These are phyloP conservation scores for Hypholoma fasciculare DNA, from an alignment of 768 basidiomycete species.

Conservation along the genomic window DNA sequence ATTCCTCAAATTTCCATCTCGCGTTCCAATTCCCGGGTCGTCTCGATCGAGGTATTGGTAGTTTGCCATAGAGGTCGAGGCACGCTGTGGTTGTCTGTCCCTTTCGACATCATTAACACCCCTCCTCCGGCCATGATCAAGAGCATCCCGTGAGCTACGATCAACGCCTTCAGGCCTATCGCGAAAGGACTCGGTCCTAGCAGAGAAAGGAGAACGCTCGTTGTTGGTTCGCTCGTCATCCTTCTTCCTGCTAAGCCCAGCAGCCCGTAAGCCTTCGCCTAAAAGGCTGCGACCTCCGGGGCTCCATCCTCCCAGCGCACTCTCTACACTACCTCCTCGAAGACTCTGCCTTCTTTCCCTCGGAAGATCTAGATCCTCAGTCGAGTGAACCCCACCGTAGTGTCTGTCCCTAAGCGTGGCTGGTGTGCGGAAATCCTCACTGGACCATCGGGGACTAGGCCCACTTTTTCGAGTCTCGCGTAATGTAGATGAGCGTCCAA, in stretches of 20 bases:
- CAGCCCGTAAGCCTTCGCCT: slow-evolving; percentile 69
- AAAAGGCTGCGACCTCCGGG: slow-evolving; percentile 53
- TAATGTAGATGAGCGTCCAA: slow-evolving; percentile 28
- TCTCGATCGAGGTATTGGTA: slow-evolving; percentile 35
- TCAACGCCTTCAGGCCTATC: slow-evolving; percentile 27
- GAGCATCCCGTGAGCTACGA: slow-evolving; percentile 35
- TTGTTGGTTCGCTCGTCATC: slow-evolving; percentile 17
- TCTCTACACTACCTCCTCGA: slow-evolving; percentile 73
- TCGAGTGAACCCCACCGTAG: slow-evolving; percentile 1
- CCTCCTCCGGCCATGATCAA: slow-evolving; percentile 23
- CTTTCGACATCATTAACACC: slow-evolving; percentile 19
- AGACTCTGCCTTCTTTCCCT: slow-evolving; percentile 54
- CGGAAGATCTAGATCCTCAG: neutral
- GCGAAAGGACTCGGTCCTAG: slow-evolving; percentile 24
- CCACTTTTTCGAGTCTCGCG: slow-evolving; percentile 22
- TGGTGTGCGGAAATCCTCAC: slow-evolving; percentile 25
- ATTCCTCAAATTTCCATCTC: slow-evolving; percentile 19
- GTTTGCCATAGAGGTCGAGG: slow-evolving; percentile 58
- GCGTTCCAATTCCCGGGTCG: slow-evolving; percentile 12
- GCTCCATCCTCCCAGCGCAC: slow-evolving; percentile 43
- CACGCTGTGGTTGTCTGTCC: slow-evolving; percentile 30
- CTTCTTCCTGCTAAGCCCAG: slow-evolving; percentile 53
- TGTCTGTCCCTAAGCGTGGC: slow-evolving; percentile 23
- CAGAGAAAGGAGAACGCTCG: slow-evolving; percentile 2
- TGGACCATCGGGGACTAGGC: slow-evolving; percentile 22